Base-by-base conservation (phyloP, 2,329 filamentous ascomycete genomes). In the Aspergillus sp. region DNA sequence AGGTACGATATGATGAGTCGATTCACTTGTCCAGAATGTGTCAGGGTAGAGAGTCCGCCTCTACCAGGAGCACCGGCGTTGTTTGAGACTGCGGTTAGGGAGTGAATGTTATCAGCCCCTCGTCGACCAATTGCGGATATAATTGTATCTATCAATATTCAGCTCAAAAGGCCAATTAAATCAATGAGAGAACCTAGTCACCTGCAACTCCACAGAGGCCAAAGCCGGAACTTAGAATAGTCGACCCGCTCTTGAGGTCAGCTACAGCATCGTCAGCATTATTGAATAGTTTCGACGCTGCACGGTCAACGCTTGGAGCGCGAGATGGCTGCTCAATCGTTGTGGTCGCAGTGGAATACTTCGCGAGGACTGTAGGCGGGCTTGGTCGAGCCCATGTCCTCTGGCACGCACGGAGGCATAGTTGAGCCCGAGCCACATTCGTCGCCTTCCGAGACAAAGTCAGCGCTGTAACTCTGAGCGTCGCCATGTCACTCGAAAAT, bases 121-220 rank as follows among this genome's bases (percentile, higher is more conserved):
- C 85, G 77, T 17, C 79, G 78, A 55, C 85, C 81, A 40, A 93
- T 82, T 15, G 87, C 86, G 41, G 84, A 80, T 66, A 92, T 92
- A 6, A 92, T 76, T 0, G 90, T 91, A 69, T 91, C 88, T 81
- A 71, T 12, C 23, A 37, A 31, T 11, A 39, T 21, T 47, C n/a
- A 40, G 14, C 27, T 19, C 33, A 24, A 12, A 19, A 4, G 17
- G 12, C 21, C 40, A 9, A 15, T 9, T 43, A 14, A 8, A 9
- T 9, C 15, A 4, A 43, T 45, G 37, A 21, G 17, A 24, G 12
- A 19, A 17, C 4, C 12, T 50, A 67, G 77, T 55, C 75, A 86
- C 85, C 84, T 55, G 87, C 85, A 17, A 92, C 88, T 63, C 90
- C 90, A 65, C 89, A 93, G 12, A 93, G 82, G n/a, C 90, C 90